phyloP scores from a whole-genome alignment of 163 green algal species.

The Volvox carteri region DNA sequence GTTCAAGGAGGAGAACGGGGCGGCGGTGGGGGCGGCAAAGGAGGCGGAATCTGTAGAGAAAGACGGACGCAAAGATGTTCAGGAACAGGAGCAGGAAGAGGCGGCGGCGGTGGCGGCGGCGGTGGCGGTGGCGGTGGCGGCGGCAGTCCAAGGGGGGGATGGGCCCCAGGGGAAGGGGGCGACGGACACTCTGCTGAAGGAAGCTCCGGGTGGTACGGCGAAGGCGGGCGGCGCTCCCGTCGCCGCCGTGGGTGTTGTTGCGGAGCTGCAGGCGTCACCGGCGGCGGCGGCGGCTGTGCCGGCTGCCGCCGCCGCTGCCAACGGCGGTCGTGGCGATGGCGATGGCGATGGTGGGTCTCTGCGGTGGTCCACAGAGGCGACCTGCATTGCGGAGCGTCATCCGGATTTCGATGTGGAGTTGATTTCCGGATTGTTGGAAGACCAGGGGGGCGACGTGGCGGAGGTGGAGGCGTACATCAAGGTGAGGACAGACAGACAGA shows the following conservation, averaged over 20 bases:
- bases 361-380: constrained; percentile 48
- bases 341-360: not conserved
- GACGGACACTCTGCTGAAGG: too few relatives aligned
- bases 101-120: constrained; percentile 31
- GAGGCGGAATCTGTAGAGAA: too few relatives aligned
- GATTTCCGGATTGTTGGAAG: constrained; percentile 81
- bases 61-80: too few relatives aligned
- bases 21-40: too few relatives aligned
- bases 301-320: not conserved
- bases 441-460: constrained; percentile 83
- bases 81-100: constrained; percentile 38
- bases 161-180: too few relatives aligned
- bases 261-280: not conserved
- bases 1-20: constrained; percentile 33
- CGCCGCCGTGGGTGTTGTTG: not conserved
- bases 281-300: not conserved
- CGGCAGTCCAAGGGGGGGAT: too few relatives aligned
- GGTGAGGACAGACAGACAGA: constrained; percentile 29
- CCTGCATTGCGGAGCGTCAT: constrained; percentile 69
- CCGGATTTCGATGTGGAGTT: constrained; percentile 82
- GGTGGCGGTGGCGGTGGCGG: not conserved
- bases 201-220: not conserved
- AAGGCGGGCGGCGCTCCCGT: not conserved
- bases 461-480: constrained; percentile 74
- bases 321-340: not conserved